Conservation (phyloP, 208 protist genomes). For the Trypanosoma mega region DNA sequence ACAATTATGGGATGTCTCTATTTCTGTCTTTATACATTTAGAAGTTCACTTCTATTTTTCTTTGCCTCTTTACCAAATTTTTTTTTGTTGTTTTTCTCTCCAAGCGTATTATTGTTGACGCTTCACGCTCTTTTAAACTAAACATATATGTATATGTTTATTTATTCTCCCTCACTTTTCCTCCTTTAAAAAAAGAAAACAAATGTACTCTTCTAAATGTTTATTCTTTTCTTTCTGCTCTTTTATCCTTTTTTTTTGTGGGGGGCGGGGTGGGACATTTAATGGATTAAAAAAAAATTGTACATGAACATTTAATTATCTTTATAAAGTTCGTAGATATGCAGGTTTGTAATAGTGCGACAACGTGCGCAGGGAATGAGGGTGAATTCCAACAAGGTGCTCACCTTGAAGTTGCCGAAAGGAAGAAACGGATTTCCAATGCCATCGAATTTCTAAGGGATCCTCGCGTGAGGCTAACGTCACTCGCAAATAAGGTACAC, state of each 20-base stretch:
- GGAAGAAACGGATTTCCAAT: conserved; percentile 9
- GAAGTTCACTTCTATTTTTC: neutral
- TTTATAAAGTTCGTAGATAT: neutral
- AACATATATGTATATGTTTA: no score
- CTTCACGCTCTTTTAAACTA: no score
- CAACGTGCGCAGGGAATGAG: neutral
- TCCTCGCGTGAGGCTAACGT: conserved; percentile 46
- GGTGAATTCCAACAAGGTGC: neutral
- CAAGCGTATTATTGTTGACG: no score
- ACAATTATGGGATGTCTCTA: conserved; percentile 20
- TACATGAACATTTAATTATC: neutral
- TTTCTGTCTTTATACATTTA: conserved; percentile 15
- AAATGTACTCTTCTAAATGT: neutral
- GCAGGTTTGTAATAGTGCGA: neutral
- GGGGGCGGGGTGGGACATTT: conserved; percentile 17
- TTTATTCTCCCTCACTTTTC: no score
- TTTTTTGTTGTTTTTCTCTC: no score
- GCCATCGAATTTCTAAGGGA: conserved; percentile 73
- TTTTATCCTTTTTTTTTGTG: conserved; percentile 14
- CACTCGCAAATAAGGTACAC: conserved; percentile 54
- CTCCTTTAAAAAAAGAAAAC: neutral
- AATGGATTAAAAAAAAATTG: neutral
- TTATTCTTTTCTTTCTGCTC: conserved; percentile 3
- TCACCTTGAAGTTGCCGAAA: conserved; percentile 8
- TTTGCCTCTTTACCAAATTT: no score